Evolutionary conservation across 2,329 filamentous ascomycete species (phyloP).

Genomic region (Scopulariopsis brevicaulis): DNA sequence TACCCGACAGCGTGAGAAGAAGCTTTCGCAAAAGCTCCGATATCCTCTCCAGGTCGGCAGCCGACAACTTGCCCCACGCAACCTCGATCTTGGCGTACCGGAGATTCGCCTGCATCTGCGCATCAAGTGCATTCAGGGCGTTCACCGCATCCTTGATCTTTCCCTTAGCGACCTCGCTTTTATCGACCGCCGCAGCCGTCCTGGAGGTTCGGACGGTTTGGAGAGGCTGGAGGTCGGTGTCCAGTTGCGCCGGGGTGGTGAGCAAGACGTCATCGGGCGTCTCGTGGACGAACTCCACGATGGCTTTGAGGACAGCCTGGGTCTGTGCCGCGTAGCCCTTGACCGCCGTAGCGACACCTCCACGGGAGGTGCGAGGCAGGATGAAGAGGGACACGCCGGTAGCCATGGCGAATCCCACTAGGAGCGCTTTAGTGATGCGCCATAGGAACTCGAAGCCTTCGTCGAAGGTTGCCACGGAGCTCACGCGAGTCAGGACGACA

Average conservation of each 20-base stretch:
- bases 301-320: neutral
- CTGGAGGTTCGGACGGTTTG: slow-evolving; percentile 1
- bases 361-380: slow-evolving; percentile 1
- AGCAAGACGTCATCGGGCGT: slow-evolving; percentile 5
- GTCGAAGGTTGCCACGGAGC: neutral
- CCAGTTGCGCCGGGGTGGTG: slow-evolving; percentile 5
- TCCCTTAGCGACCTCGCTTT: neutral
- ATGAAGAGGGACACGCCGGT: slow-evolving; percentile 2
- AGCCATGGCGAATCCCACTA: slow-evolving; percentile 1
- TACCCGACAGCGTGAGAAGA: neutral
- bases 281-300: neutral
- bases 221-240: slow-evolving; percentile 4
- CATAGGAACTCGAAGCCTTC: neutral
- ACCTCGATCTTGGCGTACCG: slow-evolving; percentile 2
- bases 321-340: neutral
- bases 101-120: slow-evolving; percentile 1
- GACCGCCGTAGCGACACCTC: neutral
- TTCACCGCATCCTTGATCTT: neutral
- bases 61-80: slow-evolving; percentile 1
- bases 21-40: slow-evolving; percentile 1
- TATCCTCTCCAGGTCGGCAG: neutral
- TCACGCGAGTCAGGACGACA: neutral
- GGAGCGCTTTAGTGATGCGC: neutral
- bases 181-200: neutral
- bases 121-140: neutral